These are phyloP conservation scores for Sorghum bicolor DNA, from an alignment of 176 grass and related monocot genomes.

Conservation along the genomic window Sorghum_bicolor_NCBIv3 NC_012876.2:50142001-50142500, in stretches of 20 bases:
- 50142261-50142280: no score
- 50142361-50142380: background rate
- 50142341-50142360: background rate
- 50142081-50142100: background rate
- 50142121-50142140: no score
- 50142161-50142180: no score
- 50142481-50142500: background rate
- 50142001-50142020: background rate
- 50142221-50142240: background rate
- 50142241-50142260: no score
- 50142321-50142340: background rate
- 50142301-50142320: background rate
- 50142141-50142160: no score
- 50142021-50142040: background rate
- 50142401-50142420: background rate
- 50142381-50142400: background rate
- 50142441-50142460: background rate
- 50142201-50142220: no score
- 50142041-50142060: background rate
- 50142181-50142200: no score
- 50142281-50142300: no score
- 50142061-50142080: background rate
- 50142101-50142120: background rate
- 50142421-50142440: background rate
- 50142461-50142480: background rate